phyloP scores from a whole-genome alignment of 257 asterid genomes.

The Jasminum sambac region DNA sequence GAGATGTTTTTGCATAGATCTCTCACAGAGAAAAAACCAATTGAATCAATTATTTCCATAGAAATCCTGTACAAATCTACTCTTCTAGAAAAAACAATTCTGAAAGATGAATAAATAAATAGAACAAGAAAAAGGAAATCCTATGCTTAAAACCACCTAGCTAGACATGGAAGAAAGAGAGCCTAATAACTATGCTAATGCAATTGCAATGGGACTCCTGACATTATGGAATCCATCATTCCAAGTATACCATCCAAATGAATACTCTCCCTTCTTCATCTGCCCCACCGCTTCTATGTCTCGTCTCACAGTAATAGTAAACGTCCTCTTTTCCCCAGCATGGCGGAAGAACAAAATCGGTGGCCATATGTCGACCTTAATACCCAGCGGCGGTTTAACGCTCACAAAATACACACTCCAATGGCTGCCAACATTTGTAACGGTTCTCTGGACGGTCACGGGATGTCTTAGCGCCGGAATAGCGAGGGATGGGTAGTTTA shows the following conservation, averaged over 20 bases:
- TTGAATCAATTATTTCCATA: background rate
- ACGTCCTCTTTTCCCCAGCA: slow-evolving; percentile 54
- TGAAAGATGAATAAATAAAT: background rate
- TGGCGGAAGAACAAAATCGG: slow-evolving; percentile 48
- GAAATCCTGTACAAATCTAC: background rate
- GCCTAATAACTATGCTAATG: slow-evolving; percentile 28
- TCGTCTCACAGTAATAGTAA: slow-evolving; percentile 57
- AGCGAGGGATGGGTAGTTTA: slow-evolving; percentile 79
- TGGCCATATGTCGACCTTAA: slow-evolving; percentile 61
- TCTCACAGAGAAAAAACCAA: background rate
- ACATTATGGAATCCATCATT: slow-evolving; percentile 38
- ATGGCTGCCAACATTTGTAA: slow-evolving; percentile 67
- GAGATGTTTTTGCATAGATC: no score
- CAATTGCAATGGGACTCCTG: slow-evolving; percentile 48
- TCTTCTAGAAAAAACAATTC: background rate
- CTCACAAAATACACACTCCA: slow-evolving; percentile 54
- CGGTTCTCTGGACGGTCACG: slow-evolving; percentile 51
- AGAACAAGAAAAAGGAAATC: background rate
- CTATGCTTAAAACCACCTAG: background rate
- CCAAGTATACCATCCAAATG: slow-evolving; percentile 48
- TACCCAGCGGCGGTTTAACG: slow-evolving; percentile 62
- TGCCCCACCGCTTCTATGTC: slow-evolving; percentile 9
- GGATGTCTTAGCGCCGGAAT: slow-evolving; percentile 53
- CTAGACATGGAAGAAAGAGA: background rate
- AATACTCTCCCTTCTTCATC: slow-evolving; percentile 23